Evolutionary conservation across 2,329 filamentous ascomycete species (phyloP).

Genomic region (Eutypella sp.): DNA sequence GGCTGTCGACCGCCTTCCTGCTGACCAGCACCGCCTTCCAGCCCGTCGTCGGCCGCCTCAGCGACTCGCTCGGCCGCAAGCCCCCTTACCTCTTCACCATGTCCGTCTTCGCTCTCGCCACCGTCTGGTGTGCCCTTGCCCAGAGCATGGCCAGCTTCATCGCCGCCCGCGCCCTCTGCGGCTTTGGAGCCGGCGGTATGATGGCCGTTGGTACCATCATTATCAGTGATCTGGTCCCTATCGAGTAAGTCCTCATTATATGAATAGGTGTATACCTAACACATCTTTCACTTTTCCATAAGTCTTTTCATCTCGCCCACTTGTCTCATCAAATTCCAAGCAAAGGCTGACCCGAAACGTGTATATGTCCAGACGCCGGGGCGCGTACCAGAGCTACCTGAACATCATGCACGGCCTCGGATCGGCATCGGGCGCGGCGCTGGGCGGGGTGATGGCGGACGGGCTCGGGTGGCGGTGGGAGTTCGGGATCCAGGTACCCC

Average conservation of each 20-base stretch:
- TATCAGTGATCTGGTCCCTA: constrained; percentile 68
- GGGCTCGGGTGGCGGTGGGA: constrained; percentile 70
- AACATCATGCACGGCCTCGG: constrained; percentile 60
- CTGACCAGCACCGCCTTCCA: constrained; percentile 73
- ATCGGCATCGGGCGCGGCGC: constrained; percentile 57
- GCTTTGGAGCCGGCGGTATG: constrained; percentile 67
- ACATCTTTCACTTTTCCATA: no score
- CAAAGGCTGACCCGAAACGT: constrained; percentile 1
- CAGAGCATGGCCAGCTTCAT: constrained; percentile 66
- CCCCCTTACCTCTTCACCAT: constrained; percentile 59
- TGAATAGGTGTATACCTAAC: no score
- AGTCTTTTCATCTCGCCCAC: no score
- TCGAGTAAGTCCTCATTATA: constrained; percentile 62
- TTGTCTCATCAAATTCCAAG: no score
- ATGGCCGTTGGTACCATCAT: constrained; percentile 67
- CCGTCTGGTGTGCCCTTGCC: constrained; percentile 65
- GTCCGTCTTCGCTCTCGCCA: constrained; percentile 59
- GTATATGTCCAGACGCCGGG: constrained; percentile 40
- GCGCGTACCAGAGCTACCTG: constrained; percentile 67
- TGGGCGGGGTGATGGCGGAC: constrained; percentile 67
- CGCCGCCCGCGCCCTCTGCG: constrained; percentile 63
- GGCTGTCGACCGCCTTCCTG: constrained; percentile 75
- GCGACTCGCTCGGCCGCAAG: constrained; percentile 68
- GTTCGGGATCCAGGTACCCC: constrained; percentile 57
- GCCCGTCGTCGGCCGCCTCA: constrained; percentile 68